Base-by-base conservation (phyloP, 768 basidiomycete species). In the Tylopilus felleus region DNA sequence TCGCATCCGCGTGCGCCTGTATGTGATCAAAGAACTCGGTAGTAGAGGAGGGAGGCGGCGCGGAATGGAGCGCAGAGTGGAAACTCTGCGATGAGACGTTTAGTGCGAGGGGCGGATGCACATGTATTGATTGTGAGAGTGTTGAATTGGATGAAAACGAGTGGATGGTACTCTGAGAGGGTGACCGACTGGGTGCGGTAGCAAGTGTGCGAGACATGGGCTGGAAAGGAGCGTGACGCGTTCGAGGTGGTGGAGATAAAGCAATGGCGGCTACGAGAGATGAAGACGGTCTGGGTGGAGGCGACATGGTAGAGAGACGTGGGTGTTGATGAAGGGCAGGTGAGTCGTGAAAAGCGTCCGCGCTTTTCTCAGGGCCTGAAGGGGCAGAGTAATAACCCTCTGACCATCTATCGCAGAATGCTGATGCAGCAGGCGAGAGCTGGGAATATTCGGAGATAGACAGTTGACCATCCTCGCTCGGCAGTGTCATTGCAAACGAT, bases 21-120 rank as follows among this genome's bases (percentile, higher is more conserved):
- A 90, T 83, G 56, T 73, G 80, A 70, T 90, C 87, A 67, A 90
- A 90, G 76, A 90, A 90, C 28, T 82, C 81, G 23, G 82, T 79
- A 0, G 85, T 81, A 14, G 86, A 83, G 7, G 82, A 76, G 2
- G 85, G 83, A 14, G 78, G 80, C 14, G 86, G 85, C 31, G 81
- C 84, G 40, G 83, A 82, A 52, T 80, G 81, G 17, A 85, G 74
- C 13, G 74, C 71, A 31, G 76, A 72, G 25, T 76, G 67, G 33
- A 76, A 70, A 50, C 67, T 69, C 40, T 72, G 71, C 19, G 74
- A 60, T 8, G 85, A 81, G 40, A 81, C 77, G 47, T 77, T 73
- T 10, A 84, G 63, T 19, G 73, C 68, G 47, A 78, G 66, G 31
- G 72, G 56, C 0, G 55, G 54, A 46, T 52, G 63, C 39, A 55